Evolutionary conservation across 2,329 filamentous ascomycete species (phyloP).

Genomic region (Hortaea werneckii): DNA sequence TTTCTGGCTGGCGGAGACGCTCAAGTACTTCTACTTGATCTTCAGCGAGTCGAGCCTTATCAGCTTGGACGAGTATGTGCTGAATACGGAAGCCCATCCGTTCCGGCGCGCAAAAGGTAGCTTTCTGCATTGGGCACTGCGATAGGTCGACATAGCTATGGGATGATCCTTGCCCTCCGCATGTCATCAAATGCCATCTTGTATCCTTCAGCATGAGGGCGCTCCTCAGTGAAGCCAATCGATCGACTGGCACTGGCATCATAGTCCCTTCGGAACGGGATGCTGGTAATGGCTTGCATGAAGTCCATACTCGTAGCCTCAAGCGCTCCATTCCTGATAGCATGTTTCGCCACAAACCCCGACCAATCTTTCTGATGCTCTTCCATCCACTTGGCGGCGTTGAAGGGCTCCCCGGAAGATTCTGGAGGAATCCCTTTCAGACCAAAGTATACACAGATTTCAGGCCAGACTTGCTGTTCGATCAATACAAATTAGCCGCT

Average conservation of each 20-base stretch:
- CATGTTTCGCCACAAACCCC: conserved; percentile 25
- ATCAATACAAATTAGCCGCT: too few relatives aligned
- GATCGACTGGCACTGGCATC: conserved; percentile 35
- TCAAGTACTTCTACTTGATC: conserved; percentile 36
- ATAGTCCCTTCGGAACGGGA: conserved; percentile 37
- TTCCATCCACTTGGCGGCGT: conserved; percentile 26
- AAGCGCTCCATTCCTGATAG: conserved; percentile 28
- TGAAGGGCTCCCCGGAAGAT: conserved; percentile 14
- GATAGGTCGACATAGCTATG: conserved; percentile 4
- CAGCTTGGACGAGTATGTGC: conserved; percentile 39
- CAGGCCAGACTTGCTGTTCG: conserved; percentile 11
- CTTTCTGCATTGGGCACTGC: too few relatives aligned
- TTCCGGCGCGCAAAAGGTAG: conserved; percentile 22
- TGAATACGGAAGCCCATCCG: conserved; percentile 42
- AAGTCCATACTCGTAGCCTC: conserved; percentile 27
- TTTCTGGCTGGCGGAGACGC: conserved; percentile 40
- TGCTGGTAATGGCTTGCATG: conserved; percentile 33
- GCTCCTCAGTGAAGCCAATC: conserved; percentile 33
- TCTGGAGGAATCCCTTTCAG: conserved; percentile 12
- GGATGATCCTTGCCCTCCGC: conserved; percentile 34
- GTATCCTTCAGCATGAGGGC: conserved; percentile 29
- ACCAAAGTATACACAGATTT: conserved; percentile 15
- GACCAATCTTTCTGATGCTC: conserved; percentile 23
- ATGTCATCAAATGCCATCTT: conserved; percentile 35
- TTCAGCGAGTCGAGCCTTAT: conserved; percentile 35